Conservation (phyloP, 768 basidiomycete species). For the Pisolithus albus region DNA sequence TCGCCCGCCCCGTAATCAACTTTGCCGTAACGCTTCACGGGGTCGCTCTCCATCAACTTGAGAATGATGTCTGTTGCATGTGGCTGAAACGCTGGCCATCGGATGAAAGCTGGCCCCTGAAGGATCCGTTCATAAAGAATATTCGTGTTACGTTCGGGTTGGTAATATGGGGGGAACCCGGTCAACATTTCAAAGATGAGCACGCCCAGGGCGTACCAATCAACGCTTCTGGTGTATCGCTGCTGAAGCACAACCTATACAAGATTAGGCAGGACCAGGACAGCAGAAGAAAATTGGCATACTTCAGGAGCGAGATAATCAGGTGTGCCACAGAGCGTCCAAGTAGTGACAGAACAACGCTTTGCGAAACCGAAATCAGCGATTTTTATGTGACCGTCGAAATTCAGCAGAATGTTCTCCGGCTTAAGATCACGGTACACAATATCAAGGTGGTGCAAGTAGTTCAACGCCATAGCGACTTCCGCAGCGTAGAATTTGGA, state of each 20-base stretch:
- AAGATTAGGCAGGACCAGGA: constrained; percentile 1
- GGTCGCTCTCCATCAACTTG: constrained; percentile 85
- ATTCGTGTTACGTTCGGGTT: constrained; percentile 76
- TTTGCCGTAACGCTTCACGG: constrained; percentile 86
- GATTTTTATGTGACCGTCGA: constrained; percentile 96
- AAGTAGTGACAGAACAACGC: constrained; percentile 76
- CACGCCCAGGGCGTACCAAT: constrained; percentile 98
- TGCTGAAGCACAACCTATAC: constrained; percentile 67
- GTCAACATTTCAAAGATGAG: constrained; percentile 98
- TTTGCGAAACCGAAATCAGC: constrained; percentile 98
- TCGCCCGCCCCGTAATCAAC: constrained; percentile 82
- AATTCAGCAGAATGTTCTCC: constrained; percentile 88
- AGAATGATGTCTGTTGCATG: constrained; percentile 84
- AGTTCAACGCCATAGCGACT: constrained; percentile 86
- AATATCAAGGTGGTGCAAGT: constrained; percentile 81
- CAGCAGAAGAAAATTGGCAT: constrained; percentile 18
- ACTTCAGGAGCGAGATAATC: constrained; percentile 97
- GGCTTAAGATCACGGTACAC: constrained; percentile 98
- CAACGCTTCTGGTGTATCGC: constrained; percentile 93
- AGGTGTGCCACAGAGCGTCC: constrained; percentile 93
- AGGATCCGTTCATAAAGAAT: constrained; percentile 89
- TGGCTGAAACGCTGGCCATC: constrained; percentile 71
- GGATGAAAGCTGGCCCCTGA: constrained; percentile 62
- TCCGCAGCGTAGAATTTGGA: constrained; percentile 98
- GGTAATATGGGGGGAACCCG: constrained; percentile 92